phyloP scores from a whole-genome alignment of 208 protist genomes.

The Crithidia thermophila region DNA sequence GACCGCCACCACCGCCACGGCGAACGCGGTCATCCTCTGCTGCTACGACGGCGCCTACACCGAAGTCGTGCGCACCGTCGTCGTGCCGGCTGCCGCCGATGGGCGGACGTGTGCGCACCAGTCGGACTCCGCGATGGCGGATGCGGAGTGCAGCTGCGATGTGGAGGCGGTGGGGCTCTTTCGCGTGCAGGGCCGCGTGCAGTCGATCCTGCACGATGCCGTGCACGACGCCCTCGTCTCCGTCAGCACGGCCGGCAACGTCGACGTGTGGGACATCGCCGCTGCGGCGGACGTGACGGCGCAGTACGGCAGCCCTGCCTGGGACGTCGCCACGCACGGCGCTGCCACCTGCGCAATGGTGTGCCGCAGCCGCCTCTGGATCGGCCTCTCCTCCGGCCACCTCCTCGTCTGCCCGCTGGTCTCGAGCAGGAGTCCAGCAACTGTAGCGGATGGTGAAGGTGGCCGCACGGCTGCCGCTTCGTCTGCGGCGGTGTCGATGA shows the following conservation, averaged over 20 bases:
- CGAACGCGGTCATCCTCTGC: slow-evolving; percentile 11
- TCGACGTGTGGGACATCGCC: slow-evolving; percentile 63
- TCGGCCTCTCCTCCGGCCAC: slow-evolving; percentile 45
- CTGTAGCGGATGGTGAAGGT: too few relatives aligned
- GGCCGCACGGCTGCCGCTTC: neutral
- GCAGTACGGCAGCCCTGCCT: slow-evolving; percentile 38
- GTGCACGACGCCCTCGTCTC: slow-evolving; percentile 32
- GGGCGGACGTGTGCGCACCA: neutral
- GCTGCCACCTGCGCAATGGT: slow-evolving; percentile 34
- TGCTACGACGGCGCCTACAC: slow-evolving; percentile 27
- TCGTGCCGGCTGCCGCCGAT: neutral
- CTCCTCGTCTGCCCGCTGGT: slow-evolving; percentile 41
- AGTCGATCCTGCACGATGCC: slow-evolving; percentile 35
- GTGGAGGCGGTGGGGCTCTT: slow-evolving; percentile 43
- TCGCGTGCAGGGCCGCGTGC: slow-evolving; percentile 42
- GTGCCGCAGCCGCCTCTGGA: slow-evolving; percentile 37
- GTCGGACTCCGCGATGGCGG: neutral
- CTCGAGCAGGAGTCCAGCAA: too few relatives aligned
- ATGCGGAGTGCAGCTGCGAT: slow-evolving; percentile 8
- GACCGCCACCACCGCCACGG: slow-evolving; percentile 8
- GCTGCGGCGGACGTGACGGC: slow-evolving; percentile 41
- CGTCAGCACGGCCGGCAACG: slow-evolving; percentile 46
- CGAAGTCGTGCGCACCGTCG: slow-evolving; percentile 16
- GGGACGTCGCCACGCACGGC: slow-evolving; percentile 28
- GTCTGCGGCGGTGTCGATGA: neutral